Percentiles rank a stretch among this genome's conserved stretches.
These are phyloP conservation scores for Malus orientalis DNA, from an alignment of 306 rosid species.

Conservation along the genomic window DNA sequence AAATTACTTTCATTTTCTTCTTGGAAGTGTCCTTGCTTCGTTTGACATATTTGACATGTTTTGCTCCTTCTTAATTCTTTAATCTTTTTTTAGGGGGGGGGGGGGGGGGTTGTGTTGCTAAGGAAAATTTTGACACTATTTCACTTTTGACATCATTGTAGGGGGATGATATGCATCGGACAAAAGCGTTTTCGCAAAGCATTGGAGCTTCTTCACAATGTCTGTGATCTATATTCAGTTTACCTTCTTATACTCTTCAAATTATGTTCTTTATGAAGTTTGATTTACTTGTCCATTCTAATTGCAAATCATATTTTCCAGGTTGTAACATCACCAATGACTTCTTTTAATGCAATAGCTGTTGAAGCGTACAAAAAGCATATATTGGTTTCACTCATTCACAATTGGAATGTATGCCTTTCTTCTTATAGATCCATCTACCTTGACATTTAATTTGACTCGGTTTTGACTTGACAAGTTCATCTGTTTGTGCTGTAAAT, in stretches of 20 bases:
- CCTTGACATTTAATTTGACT: neutral
- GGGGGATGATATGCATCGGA: conserved; percentile 96
- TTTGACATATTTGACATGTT: neutral
- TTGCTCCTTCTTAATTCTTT: neutral
- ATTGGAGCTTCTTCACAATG: conserved; percentile 91
- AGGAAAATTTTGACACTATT: conserved; percentile 12
- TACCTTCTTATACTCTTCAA: neutral
- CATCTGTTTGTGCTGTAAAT: neutral
- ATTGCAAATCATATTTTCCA: conserved; percentile 27
- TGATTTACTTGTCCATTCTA: neutral
- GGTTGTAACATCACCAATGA: conserved; percentile 97
- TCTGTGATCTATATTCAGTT: conserved; percentile 23
- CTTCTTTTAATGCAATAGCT: conserved; percentile 62
- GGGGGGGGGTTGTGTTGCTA: neutral
- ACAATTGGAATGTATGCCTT: conserved; percentile 66
- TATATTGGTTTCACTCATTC: conserved; percentile 81
- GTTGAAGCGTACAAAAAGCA: conserved; percentile 93
- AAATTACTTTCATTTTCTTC: neutral
- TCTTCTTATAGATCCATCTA: conserved; percentile 4
- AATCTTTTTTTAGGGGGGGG: neutral
- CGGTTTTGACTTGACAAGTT: neutral
- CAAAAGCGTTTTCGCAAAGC: conserved; percentile 74
- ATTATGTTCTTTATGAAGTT: conserved; percentile 5
- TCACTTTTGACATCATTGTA: conserved; percentile 31
- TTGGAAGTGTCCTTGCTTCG: neutral